These are phyloP conservation scores for Camellia lanceoleosa DNA, from an alignment of 148 eudicot species.

Conservation along the genomic window DNA sequence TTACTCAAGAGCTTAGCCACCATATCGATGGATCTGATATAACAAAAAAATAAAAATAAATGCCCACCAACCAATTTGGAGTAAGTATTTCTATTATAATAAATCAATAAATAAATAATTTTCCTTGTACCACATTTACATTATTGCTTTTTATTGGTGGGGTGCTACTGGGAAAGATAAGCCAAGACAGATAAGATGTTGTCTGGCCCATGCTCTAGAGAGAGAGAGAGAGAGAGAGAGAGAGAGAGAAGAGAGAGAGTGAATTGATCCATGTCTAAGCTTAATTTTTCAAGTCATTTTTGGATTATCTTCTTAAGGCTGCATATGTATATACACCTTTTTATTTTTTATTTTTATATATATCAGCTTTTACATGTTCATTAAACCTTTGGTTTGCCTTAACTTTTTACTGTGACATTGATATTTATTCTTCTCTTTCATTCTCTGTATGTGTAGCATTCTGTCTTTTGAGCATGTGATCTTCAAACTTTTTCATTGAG, in stretches of 20 bases:
- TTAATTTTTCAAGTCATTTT: constrained; percentile 13
- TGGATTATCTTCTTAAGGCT: constrained; percentile 11
- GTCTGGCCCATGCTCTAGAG: constrained; percentile 9
- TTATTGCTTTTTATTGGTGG: constrained; percentile 18
- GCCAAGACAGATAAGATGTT: constrained; percentile 17
- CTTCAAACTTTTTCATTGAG: background rate
- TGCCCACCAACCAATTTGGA: no score
- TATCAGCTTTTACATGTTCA: background rate
- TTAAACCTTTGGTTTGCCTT: background rate
- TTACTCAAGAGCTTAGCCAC: no score
- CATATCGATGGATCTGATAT: no score
- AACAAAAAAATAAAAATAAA: no score
- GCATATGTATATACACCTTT: no score
- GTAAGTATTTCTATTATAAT: no score
- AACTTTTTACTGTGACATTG: constrained; percentile 3
- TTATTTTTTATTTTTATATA: background rate
- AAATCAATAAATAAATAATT: background rate
- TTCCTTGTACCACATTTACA: background rate
- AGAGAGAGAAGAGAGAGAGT: background rate
- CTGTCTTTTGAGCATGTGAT: background rate
- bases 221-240: background rate
- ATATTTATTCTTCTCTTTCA: background rate
- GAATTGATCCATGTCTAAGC: background rate
- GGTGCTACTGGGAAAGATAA: constrained; percentile 12
- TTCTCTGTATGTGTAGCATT: background rate